Conservation (phyloP, 2,329 filamentous ascomycete species). For the Blastomyces gilchristii region DNA sequence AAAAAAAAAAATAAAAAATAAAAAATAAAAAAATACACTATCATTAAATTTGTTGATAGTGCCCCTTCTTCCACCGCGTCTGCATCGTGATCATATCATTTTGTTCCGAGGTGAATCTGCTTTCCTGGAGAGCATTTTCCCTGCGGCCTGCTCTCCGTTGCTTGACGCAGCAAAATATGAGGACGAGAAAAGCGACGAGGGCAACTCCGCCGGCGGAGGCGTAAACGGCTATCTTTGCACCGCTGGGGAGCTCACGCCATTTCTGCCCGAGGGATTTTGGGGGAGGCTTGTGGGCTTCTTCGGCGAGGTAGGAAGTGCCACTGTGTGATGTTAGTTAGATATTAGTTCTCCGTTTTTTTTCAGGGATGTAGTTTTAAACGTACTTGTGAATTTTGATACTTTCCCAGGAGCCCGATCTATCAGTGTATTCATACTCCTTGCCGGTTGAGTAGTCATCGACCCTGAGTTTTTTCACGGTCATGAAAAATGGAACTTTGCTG, state of each 20-base stretch:
- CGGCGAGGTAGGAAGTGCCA: conserved; percentile 50
- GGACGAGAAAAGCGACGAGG: conserved; percentile 25
- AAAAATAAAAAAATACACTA: not conserved
- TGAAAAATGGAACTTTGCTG: conserved; percentile 54
- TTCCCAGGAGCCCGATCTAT: conserved; percentile 50
- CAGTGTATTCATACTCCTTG: conserved; percentile 56
- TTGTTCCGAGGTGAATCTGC: conserved; percentile 34
- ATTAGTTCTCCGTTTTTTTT: not conserved
- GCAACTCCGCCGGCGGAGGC: conserved; percentile 29
- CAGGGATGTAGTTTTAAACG: conserved; percentile 14
- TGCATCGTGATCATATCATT: conserved; percentile 32
- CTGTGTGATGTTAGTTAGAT: conserved; percentile 38
- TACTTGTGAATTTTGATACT: conserved; percentile 53
- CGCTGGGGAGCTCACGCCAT: conserved; percentile 36
- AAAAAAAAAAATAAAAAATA: not conserved
- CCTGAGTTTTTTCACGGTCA: conserved; percentile 57
- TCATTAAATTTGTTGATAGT: conserved; percentile 19
- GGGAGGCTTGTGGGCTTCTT: conserved; percentile 28
- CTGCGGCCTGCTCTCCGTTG: conserved; percentile 42
- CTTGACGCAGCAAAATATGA: conserved; percentile 40
- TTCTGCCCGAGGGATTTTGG: conserved; percentile 30
- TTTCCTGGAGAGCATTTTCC: conserved; percentile 40
- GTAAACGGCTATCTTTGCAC: conserved; percentile 41
- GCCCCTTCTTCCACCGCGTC: conserved; percentile 30
- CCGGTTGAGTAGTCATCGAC: conserved; percentile 48